Base-by-base conservation (phyloP, 2,329 filamentous ascomycete species). In the Aureobasidium sp. region DNA sequence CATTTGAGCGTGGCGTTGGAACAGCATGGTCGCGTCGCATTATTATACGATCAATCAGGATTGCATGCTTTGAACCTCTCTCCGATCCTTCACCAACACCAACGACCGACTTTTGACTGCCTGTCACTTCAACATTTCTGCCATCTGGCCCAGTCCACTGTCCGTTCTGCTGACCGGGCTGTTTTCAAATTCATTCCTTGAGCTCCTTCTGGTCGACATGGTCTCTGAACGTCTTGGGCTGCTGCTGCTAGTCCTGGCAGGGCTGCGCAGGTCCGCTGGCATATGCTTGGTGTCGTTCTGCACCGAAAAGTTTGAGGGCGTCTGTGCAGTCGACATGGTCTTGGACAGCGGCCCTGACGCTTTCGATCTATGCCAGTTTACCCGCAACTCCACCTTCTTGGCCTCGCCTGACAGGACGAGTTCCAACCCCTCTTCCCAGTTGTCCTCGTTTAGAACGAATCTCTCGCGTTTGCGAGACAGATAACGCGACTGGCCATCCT, bases 121-220 rank as follows among this genome's bases (percentile, higher is more conserved):
- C 15, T 10, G 11, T 49, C 55, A 49, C 25, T 58, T 58, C 23
- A 43, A 21, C 43, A 19, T 2, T 9, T 23, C 53, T 17, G 21
- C 19, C 53, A 45, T 25, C 55, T 58, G 55, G 15, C 55, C 55
- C 11, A 58, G 13, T 21, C 55, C 55, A n/a, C 55, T 58, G 33
- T 58, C 55, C 19, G 55, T 25, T 23, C 43, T 49, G n/a, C 55
- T 58, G 23, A 47, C 38, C 8, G 55, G 55, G 10, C 55, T 58
- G 31, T 27, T 29, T 2, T 46, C 38, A 15, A 40, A 23, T 35
- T 23, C 53, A 5, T 27, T 57, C 9, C 55, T n/a, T 21, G 43
- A 47, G 35, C 55, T 58, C 11, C 55, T 38, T n/a, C 42, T 57
- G 29, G 38, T 49, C 55, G 55, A 58, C 55, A 33, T 47, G 10